Evolutionary conservation across 352 stramenopile species (phyloP), one percentile per base, ranked within the genome.

Genomic region (Phytophthora niederhauseri): DNA sequence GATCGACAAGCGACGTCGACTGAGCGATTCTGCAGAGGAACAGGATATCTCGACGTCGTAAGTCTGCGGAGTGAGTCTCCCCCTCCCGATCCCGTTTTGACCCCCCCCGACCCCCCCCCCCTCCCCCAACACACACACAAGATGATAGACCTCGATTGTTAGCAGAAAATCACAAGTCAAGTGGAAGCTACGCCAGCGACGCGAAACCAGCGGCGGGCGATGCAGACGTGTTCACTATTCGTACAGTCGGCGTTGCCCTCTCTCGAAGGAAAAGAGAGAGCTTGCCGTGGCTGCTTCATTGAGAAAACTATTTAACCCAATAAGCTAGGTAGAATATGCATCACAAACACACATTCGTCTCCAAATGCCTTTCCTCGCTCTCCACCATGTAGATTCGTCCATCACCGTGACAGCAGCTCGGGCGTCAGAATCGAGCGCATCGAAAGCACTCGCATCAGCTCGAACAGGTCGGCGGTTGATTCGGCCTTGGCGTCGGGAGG

Each of bases 391-490:
- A 14, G 6, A 8, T 49, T 8, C 41, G 41, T 9, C 17, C 20
- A 62, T 72, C 55, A 76, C 56, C 69, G 66, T 17, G 73, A 66
- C 12, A 81, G 41, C 24, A 84, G 31, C 48, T 87, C 57, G 9
- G 60, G 51, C 6, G 75, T 87, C 59, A 91, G 54, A 22, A 73
- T 75, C 2, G 72, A 87, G 8, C 80, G 76, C 59, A 91, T 78
- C 8, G 82, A 81, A 2, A 94, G 55, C 26, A 87, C 82, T 28
- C 84, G 80, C 66, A 87, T 75, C 14, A 96, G 76, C 69, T 94
- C 84, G 38, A 92, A 89, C 43, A 96, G 59, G 55, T 94, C 86
- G 9, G 66, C 70, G 9, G 81, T 80, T 19, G 82, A 84, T 55
- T 91, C 82, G 6, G 73, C 78, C 11, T 79, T 77, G 1, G 64